Evolutionary conservation across 208 protist species (phyloP).

Genomic region (Leishmania lainsoni): DNA sequence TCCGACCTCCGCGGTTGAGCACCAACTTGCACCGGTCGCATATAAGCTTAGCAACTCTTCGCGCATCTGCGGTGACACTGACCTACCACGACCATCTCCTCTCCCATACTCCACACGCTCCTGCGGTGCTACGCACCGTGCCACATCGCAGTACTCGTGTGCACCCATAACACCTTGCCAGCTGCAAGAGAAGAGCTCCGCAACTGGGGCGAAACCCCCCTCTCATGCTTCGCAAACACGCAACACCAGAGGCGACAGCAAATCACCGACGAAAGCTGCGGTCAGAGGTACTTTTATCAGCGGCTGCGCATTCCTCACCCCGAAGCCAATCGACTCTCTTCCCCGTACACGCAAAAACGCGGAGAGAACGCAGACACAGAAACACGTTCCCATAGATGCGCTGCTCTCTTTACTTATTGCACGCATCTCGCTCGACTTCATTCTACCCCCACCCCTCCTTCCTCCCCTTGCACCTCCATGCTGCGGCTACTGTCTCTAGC

Average conservation of each 20-base stretch:
- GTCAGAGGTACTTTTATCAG: background rate
- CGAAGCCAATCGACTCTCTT: background rate
- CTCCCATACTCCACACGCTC: background rate
- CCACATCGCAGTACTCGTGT: background rate
- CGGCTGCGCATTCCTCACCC: background rate
- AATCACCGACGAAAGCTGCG: background rate
- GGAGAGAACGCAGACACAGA: background rate
- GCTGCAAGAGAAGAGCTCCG: background rate
- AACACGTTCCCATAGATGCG: background rate
- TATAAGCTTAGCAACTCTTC: background rate
- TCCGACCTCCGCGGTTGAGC: too few relatives aligned
- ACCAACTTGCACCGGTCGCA: background rate
- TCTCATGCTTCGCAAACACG: background rate
- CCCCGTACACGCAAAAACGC: background rate
- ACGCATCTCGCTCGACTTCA: background rate
- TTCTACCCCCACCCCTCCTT: background rate
- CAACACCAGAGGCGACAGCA: background rate
- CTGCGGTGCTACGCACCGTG: background rate
- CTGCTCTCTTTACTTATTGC: background rate
- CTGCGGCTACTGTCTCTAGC: constrained; percentile 17
- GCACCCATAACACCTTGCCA: too few relatives aligned
- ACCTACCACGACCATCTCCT: background rate
- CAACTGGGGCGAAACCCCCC: background rate
- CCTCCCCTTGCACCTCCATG: constrained; percentile 9
- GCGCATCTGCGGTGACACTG: background rate